These are phyloP conservation scores for Aquanectria penicillioides DNA, from an alignment of 2,329 filamentous ascomycete genomes.

Conservation along the genomic window DNA sequence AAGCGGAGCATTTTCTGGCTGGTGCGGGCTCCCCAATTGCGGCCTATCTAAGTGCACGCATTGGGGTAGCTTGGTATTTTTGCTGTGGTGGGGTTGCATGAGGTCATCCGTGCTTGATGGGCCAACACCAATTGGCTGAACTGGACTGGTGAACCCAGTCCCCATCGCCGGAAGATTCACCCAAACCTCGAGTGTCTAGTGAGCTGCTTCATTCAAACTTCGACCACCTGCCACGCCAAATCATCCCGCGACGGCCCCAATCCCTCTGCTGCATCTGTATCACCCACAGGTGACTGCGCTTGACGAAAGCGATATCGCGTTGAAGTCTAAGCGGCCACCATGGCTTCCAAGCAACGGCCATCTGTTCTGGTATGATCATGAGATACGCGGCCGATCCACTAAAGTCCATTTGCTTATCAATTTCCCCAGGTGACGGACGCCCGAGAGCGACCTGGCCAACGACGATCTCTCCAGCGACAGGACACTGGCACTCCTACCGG, in stretches of 20 bases:
- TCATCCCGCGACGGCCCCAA: slow-evolving; percentile 5
- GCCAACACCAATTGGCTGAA: slow-evolving; percentile 36
- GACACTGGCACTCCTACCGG: slow-evolving; percentile 44
- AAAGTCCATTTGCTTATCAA: slow-evolving; percentile 28
- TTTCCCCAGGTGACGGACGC: slow-evolving; percentile 50
- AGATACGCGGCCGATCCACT: slow-evolving; percentile 16
- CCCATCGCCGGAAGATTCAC: slow-evolving; percentile 32
- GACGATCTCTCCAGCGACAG: slow-evolving; percentile 47
- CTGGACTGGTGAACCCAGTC: slow-evolving; percentile 24
- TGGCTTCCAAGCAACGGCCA: slow-evolving; percentile 63
- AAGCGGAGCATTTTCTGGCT: too few relatives aligned
- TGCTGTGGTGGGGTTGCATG: slow-evolving; percentile 39
- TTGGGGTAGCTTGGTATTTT: not conserved
- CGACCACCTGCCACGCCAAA: slow-evolving; percentile 7
- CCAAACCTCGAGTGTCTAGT: slow-evolving; percentile 26
- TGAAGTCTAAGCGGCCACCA: slow-evolving; percentile 33
- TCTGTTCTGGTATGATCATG: slow-evolving; percentile 65
- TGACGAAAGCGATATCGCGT: not conserved
- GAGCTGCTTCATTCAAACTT: slow-evolving; percentile 1
- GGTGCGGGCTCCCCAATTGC: not conserved
- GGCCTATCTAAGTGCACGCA: not conserved
- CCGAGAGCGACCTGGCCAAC: slow-evolving; percentile 47
- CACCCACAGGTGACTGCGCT: not conserved
- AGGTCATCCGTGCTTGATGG: slow-evolving; percentile 39
- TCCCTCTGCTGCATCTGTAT: not conserved